Evolutionary conservation across 148 eudicot genomes (phyloP).

Genomic region (Spergularia marina): DNA sequence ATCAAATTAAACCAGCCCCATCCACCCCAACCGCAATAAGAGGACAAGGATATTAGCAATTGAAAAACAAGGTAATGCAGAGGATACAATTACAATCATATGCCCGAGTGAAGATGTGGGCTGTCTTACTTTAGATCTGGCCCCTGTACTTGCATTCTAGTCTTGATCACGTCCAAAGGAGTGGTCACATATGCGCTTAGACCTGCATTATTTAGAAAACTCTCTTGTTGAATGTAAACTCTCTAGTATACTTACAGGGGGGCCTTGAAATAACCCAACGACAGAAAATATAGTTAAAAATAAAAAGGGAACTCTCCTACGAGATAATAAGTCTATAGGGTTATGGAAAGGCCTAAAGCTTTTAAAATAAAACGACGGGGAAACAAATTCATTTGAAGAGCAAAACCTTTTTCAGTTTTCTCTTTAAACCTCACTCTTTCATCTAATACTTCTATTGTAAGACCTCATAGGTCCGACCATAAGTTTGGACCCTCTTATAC

Average conservation of each 20-base stretch:
- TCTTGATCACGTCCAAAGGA: slow-evolving; percentile 78
- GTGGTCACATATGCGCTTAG: slow-evolving; percentile 86
- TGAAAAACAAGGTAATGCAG: not conserved
- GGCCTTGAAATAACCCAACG: not conserved
- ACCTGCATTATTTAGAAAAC: slow-evolving; percentile 39
- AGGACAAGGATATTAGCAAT: not conserved
- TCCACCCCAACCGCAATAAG: not conserved
- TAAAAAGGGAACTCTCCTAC: not conserved
- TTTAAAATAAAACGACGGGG: too few relatives aligned
- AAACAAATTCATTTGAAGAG: too few relatives aligned
- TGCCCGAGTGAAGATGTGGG: not conserved
- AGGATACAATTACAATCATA: not conserved
- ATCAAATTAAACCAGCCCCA: not conserved
- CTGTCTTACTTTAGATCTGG: slow-evolving; percentile 49
- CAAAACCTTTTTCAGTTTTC: too few relatives aligned
- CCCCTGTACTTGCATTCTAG: slow-evolving; percentile 84
- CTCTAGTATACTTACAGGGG: not conserved
- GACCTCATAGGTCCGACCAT: too few relatives aligned
- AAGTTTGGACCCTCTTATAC: too few relatives aligned
- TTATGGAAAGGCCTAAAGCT: too few relatives aligned
- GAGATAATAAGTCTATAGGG: too few relatives aligned
- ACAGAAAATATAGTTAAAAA: not conserved
- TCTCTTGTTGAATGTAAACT: not conserved
- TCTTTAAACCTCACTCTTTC: too few relatives aligned
- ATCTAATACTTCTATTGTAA: too few relatives aligned